A percentile compares a stretch with the other conserved stretches of the same genome.
phyloP scores from a whole-genome alignment of 345 rosid species.

The Abelmoschus esculentus region DNA sequence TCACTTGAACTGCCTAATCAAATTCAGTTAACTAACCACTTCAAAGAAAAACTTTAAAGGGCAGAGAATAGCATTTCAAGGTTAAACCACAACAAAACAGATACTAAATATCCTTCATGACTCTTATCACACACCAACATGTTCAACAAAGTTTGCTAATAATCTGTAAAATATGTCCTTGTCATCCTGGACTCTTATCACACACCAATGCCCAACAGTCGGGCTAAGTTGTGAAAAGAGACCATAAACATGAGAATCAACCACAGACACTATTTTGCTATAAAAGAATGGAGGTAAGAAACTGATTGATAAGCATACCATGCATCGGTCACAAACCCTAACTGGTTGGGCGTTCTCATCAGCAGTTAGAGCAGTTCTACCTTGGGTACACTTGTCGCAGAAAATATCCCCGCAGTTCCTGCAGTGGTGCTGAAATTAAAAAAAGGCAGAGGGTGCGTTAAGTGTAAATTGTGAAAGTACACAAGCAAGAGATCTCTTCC shows the following conservation, averaged over 20 bases:
- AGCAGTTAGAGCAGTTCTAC: slow-evolving; percentile 89
- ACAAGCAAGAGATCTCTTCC: not conserved
- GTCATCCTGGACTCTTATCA: too few species aligned
- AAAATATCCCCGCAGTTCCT: slow-evolving; percentile 97
- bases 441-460: slow-evolving; percentile 7
- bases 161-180: too few species aligned
- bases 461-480: slow-evolving; percentile 10
- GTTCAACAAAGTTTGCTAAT: too few species aligned
- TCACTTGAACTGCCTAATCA: too few species aligned
- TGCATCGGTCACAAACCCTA: slow-evolving; percentile 91
- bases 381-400: too few species aligned
- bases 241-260: too few species aligned
- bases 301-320: slow-evolving; percentile 41
- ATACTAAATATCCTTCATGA: too few species aligned
- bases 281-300: not conserved
- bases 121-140: too few species aligned
- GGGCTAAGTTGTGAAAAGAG: too few species aligned
- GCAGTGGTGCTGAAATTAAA: slow-evolving; percentile 87
- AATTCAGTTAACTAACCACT: not conserved
- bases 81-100: too few species aligned
- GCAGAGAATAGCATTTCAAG: not conserved
- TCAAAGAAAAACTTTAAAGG: not conserved
- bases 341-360: slow-evolving; percentile 92
- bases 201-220: too few species aligned
- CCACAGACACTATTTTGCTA: too few species aligned